Evolutionary conservation across 306 rosid species (phyloP).

Genomic region (Trifolium fragiferum): DNA sequence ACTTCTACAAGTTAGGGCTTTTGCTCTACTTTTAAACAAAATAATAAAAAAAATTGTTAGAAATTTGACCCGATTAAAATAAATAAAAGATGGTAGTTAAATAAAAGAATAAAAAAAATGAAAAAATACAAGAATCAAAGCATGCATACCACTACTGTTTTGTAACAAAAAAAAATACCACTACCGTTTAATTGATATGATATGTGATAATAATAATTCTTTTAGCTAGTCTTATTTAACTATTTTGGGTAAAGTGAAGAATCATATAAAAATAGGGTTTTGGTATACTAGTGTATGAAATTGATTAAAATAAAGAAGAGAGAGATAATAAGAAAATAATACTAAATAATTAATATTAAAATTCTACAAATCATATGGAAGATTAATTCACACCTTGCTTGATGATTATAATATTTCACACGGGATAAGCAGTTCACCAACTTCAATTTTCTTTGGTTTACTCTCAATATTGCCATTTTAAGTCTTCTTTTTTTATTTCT

Average conservation of each 20-base stretch:
- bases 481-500: not conserved
- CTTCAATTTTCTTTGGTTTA: constrained; percentile 31
- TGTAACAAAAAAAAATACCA: too few species aligned
- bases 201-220: not conserved
- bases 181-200: not conserved
- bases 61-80: not conserved
- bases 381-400: not conserved
- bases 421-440: not conserved
- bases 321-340: not conserved
- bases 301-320: not conserved
- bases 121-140: not conserved
- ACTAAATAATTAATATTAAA: not conserved
- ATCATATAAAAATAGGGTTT: constrained; percentile 9
- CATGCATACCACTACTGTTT: not conserved
- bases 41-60: not conserved
- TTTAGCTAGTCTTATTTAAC: not conserved
- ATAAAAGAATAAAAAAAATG: not conserved
- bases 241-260: not conserved
- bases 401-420: constrained; percentile 7
- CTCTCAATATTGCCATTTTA: constrained; percentile 6
- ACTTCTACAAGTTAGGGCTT: not conserved
- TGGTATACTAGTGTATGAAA: too few species aligned
- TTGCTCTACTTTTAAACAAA: not conserved
- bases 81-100: not conserved
- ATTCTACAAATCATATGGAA: not conserved